Evolutionary conservation across 2,329 filamentous ascomycete genomes (phyloP).

Genomic region (Botrytis medusae): DNA sequence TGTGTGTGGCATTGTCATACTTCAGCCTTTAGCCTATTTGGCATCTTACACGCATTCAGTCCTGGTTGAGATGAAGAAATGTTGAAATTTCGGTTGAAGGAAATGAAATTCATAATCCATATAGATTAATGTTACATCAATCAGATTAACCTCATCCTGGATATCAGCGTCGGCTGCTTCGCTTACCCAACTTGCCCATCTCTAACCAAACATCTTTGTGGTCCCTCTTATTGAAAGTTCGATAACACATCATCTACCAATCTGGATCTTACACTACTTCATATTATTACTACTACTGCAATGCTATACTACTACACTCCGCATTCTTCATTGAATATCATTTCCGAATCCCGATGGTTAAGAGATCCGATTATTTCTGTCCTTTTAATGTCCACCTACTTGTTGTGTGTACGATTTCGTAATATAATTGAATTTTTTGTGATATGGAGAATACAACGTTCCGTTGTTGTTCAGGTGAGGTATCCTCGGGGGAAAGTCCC

Average conservation of each 20-base stretch:
- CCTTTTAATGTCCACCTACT: no score
- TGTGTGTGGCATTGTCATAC: slow-evolving; percentile 2
- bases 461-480: slow-evolving; percentile 6
- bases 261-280: not conserved
- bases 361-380: not conserved
- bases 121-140: slow-evolving; percentile 5
- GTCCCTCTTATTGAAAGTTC: slow-evolving; percentile 12
- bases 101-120: slow-evolving; percentile 1
- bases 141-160: not conserved
- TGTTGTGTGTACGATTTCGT: not conserved
- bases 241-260: slow-evolving; percentile 10
- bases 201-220: not conserved
- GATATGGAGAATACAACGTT: slow-evolving; percentile 5
- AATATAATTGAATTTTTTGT: not conserved
- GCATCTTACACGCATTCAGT: not conserved
- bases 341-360: slow-evolving; percentile 1
- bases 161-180: not conserved
- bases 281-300: not conserved
- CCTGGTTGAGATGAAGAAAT: not conserved
- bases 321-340: not conserved
- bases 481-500: slow-evolving; percentile 4
- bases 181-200: not conserved
- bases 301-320: not conserved
- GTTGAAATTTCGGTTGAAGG: not conserved
- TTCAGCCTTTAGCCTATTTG: slow-evolving; percentile 1